Evolutionary conservation across 352 stramenopile genomes (phyloP).

Genomic region (Phytophthora vignae): DNA sequence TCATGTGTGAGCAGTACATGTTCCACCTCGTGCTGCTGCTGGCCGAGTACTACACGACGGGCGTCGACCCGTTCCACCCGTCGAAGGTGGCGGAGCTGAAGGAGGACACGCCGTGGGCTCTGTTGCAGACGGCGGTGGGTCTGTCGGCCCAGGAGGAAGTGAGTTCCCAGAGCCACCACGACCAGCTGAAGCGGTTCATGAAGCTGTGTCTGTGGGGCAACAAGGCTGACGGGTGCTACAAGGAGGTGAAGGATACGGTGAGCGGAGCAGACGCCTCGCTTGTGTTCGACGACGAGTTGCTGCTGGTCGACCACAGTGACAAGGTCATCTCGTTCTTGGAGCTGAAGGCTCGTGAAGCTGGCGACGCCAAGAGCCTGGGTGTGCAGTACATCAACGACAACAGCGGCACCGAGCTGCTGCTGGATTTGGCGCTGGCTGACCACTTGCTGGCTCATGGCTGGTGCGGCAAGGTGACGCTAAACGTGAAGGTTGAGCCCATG

Average conservation of each 20-base stretch:
- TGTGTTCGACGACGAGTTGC: conserved; percentile 57
- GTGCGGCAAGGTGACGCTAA: conserved; percentile 59
- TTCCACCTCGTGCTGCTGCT: conserved; percentile 70
- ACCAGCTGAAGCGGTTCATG: conserved; percentile 55
- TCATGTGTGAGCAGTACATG: conserved; percentile 73
- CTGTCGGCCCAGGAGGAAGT: conserved; percentile 24
- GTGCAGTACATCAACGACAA: conserved; percentile 81
- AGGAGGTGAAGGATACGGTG: conserved; percentile 67
- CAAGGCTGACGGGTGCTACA: conserved; percentile 76
- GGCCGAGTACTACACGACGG: conserved; percentile 58
- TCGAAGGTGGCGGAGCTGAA: conserved; percentile 55
- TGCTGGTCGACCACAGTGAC: conserved; percentile 62
- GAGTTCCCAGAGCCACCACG: conserved; percentile 34
- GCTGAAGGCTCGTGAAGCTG: neutral
- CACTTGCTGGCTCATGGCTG: conserved; percentile 57
- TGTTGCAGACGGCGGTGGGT: conserved; percentile 55
- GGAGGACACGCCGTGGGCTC: conserved; percentile 51
- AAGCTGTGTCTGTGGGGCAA: conserved; percentile 78
- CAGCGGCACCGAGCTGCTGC: conserved; percentile 67
- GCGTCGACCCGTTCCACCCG: conserved; percentile 64
- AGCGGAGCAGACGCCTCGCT: conserved; percentile 56
- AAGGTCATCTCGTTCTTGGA: conserved; percentile 52
- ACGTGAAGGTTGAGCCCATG: conserved; percentile 75
- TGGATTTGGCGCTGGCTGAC: conserved; percentile 68
- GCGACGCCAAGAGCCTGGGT: conserved; percentile 9